Evolutionary conservation across 2,329 filamentous ascomycete genomes (phyloP).

Genomic region (Aureobasidium musti): DNA sequence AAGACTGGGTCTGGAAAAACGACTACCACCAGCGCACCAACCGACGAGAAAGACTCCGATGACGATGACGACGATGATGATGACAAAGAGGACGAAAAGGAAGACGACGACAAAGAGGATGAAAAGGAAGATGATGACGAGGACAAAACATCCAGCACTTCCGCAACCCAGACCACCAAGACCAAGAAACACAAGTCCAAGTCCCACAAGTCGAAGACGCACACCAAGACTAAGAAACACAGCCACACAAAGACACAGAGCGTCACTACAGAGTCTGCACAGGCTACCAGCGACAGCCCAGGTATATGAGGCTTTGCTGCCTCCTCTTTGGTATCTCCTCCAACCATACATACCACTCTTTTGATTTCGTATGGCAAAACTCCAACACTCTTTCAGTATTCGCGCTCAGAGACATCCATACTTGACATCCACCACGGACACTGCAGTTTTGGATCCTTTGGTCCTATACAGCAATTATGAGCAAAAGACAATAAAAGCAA

Average conservation of each 20-base stretch:
- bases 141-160: neutral
- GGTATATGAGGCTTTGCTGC: neutral
- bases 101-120: neutral
- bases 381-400: neutral
- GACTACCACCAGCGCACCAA: neutral
- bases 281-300: neutral
- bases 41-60: neutral
- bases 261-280: neutral
- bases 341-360: no score
- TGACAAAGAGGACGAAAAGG: neutral
- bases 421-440: no score
- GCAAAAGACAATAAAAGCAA: no score
- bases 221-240: neutral
- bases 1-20: neutral
- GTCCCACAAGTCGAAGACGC: neutral
- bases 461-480: no score
- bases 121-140: neutral
- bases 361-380: no score
- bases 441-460: no score
- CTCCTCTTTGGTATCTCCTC: no score
- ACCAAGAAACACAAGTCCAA: neutral
- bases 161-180: neutral
- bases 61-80: neutral
- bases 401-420: no score
- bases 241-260: neutral